Conservation (phyloP, 2,329 filamentous ascomycete genomes). For the Trichoderma oligosporum region DNA sequence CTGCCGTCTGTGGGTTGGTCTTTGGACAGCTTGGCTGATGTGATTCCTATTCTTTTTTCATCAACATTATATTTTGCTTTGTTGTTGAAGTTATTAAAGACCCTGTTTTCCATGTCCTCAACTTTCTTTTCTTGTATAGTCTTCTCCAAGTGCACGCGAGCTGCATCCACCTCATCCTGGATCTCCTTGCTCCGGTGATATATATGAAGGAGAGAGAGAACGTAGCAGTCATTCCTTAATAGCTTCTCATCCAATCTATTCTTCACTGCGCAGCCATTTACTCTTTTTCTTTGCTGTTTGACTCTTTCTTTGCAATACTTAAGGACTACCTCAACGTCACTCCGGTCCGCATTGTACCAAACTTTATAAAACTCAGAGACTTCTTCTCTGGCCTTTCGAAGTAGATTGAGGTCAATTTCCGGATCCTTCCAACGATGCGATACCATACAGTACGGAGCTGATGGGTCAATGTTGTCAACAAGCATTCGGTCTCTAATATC, state of each 20-base stretch:
- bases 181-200: neutral
- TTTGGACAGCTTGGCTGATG: neutral
- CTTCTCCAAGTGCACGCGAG: neutral
- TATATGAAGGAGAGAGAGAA: conserved; percentile 2
- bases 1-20: neutral
- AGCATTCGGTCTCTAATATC: conserved; percentile 6
- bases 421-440: conserved; percentile 18
- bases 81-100: neutral
- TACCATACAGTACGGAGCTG: conserved; percentile 17
- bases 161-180: neutral
- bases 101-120: conserved; percentile 1
- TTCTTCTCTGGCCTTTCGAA: neutral
- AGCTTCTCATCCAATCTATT: conserved; percentile 3
- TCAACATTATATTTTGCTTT: neutral
- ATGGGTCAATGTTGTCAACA: conserved; percentile 1
- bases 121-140: neutral
- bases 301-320: conserved; percentile 9
- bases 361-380: neutral
- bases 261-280: conserved; percentile 4
- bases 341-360: conserved; percentile 2
- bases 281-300: neutral
- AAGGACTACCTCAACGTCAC: conserved; percentile 7
- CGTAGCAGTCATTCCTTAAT: neutral
- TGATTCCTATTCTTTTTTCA: neutral
- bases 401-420: conserved; percentile 3